Evolutionary conservation across 1,284 basidiomycete species (phyloP).

Genomic region (Naganishia albida): DNA sequence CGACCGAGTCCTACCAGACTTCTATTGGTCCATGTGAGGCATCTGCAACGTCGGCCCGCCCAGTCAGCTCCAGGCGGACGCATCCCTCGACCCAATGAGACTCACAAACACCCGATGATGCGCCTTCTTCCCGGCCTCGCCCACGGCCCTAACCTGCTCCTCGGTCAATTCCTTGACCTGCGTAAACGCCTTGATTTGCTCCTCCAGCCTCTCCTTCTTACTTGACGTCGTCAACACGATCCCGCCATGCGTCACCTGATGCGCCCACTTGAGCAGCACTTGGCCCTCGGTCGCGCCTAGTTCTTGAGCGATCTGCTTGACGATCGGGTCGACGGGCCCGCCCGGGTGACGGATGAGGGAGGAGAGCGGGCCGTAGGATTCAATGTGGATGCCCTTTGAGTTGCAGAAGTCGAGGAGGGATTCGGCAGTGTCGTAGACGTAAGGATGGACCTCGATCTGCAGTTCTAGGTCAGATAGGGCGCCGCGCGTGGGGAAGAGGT

Average conservation of each 20-base stretch:
- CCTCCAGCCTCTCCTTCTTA: constrained; percentile 66
- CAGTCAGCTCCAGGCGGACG: constrained; percentile 10
- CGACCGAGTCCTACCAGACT: neutral
- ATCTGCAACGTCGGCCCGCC: constrained; percentile 5
- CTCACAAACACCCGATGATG: constrained; percentile 42
- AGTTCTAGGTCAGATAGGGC: neutral
- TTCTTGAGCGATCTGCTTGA: constrained; percentile 59
- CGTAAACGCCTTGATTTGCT: constrained; percentile 62
- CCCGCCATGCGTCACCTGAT: constrained; percentile 44
- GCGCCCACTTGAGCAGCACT: constrained; percentile 50
- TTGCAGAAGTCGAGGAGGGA: constrained; percentile 61
- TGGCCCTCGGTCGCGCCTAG: constrained; percentile 42
- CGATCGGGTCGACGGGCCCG: constrained; percentile 61
- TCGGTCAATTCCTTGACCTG: constrained; percentile 62
- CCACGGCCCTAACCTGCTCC: constrained; percentile 58
- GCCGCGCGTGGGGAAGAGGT: neutral
- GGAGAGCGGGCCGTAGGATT: constrained; percentile 63
- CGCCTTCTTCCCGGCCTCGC: constrained; percentile 43
- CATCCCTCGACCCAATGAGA: neutral
- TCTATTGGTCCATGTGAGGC: constrained; percentile 16
- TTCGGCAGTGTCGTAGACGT: constrained; percentile 66
- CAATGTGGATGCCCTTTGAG: constrained; percentile 63
- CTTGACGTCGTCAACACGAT: constrained; percentile 71
- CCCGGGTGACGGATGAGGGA: constrained; percentile 57
- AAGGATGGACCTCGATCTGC: constrained; percentile 79